Base-by-base conservation (phyloP, 1,284 basidiomycete genomes). In the Fomitiporia mediterranea region DNA sequence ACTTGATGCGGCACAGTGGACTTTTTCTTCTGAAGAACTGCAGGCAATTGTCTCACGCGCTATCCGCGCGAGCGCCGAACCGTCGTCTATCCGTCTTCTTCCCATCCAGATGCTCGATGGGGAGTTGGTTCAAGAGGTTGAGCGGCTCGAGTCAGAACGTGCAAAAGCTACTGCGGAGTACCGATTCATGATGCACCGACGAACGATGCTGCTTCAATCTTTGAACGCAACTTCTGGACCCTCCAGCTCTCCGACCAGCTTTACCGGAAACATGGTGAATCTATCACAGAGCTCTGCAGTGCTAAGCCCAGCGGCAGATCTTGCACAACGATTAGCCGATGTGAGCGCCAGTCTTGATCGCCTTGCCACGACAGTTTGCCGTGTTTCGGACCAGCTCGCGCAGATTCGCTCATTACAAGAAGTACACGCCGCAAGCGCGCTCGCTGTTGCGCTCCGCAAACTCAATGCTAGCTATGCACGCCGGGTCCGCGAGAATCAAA, bases 1-100 rank as follows among this genome's bases (percentile, higher is more conserved):
- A 0, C 71, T 88, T 39, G 85, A 89, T 57, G 83, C 83, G 0
- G 88, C 88, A 3, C 74, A 88, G 59, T 89, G 87, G 88, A 85
- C 84, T 1, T 78, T 89, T 56, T 78, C 79, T 27, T 86, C 83
- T 0, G 61, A 71, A 27, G 84, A 91, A 63, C 77, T 91, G 37
- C 88, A 90, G 64, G 74, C 78, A 17, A 80, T 89, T 59, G 88
- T 90, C 21, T 84, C 85, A 17, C 75, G 79, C 5, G 86, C 86
- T 8, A 89, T 91, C 63, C 80, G 84, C 17, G 73, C 80, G 32
- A 86, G 84, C 13, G 83, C 86, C 0, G 75, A 78, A 60, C 84
- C 88, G 58, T 83, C 83, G 1, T 87, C 84, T 62, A 82, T 91
- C 48, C 84, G 85, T 2, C 71, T 90, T 2, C 73, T 90, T 21